Evolutionary conservation across 176 grass and related monocot genomes (phyloP).

Genomic region (Oryza glaberrima): DNA sequence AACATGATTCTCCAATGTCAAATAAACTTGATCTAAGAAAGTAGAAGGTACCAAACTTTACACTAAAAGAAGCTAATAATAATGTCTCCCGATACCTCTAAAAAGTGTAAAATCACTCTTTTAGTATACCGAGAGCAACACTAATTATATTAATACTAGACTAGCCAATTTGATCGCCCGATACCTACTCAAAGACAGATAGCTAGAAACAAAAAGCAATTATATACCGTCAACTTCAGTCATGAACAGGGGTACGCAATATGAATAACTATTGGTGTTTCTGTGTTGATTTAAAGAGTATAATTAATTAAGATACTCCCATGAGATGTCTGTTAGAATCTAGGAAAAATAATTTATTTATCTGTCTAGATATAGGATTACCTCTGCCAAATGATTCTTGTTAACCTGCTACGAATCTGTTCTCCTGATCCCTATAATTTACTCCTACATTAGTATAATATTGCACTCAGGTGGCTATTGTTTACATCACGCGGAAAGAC

Average conservation of each 20-base stretch:
- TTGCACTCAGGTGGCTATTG: neutral
- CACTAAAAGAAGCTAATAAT: too few relatives aligned
- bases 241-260: neutral
- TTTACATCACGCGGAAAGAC: neutral
- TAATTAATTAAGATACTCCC: conserved; percentile 6
- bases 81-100: too few relatives aligned
- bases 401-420: conserved; percentile 17
- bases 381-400: conserved; percentile 17
- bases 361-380: neutral
- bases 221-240: neutral
- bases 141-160: too few relatives aligned
- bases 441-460: neutral
- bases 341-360: conserved; percentile 12
- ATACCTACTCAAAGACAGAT: too few relatives aligned
- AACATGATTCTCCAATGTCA: too few relatives aligned
- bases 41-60: too few relatives aligned
- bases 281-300: neutral
- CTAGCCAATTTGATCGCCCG: too few relatives aligned
- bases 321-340: conserved; percentile 6
- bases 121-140: too few relatives aligned
- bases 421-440: neutral
- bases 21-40: too few relatives aligned
- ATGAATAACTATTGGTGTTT: neutral
- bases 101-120: too few relatives aligned
- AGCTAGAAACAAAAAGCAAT: neutral